phyloP scores from a whole-genome alignment of 768 basidiomycete species.

The Lyophyllum decastes region DNA sequence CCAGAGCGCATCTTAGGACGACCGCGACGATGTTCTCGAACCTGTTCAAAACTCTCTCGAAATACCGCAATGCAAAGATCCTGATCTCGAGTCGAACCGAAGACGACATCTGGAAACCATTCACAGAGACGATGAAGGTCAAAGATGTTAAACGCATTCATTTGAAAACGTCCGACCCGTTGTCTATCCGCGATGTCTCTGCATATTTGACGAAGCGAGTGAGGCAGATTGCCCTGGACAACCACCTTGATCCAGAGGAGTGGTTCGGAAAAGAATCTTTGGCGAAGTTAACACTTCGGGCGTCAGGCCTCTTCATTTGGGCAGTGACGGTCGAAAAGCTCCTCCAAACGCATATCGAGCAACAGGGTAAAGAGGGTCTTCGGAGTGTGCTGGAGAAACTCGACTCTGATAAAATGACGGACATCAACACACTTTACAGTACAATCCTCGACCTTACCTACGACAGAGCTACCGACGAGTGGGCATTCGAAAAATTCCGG shows the following conservation, averaged over 20 bases:
- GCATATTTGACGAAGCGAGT: conserved; percentile 7
- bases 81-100: conserved; percentile 23
- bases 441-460: neutral
- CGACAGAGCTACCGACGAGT: neutral
- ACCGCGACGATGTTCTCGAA: conserved; percentile 16
- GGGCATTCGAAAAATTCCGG: neutral
- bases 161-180: conserved; percentile 13
- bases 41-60: conserved; percentile 8
- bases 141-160: conserved; percentile 18
- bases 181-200: conserved; percentile 16
- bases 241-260: conserved; percentile 4
- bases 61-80: conserved; percentile 17
- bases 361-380: conserved; percentile 12
- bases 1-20: conserved; percentile 2
- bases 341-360: conserved; percentile 10
- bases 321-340: conserved; percentile 15
- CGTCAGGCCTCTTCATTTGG: conserved; percentile 19
- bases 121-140: conserved; percentile 6
- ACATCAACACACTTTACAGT: neutral
- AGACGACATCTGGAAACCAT: conserved; percentile 17
- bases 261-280: conserved; percentile 15
- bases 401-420: neutral
- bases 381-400: conserved; percentile 5
- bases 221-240: conserved; percentile 1
- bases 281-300: neutral